Evolutionary conservation across 2,329 filamentous ascomycete species (phyloP), one percentile per base, ranked within the genome.

Genomic region (Laburnicola sp.): DNA sequence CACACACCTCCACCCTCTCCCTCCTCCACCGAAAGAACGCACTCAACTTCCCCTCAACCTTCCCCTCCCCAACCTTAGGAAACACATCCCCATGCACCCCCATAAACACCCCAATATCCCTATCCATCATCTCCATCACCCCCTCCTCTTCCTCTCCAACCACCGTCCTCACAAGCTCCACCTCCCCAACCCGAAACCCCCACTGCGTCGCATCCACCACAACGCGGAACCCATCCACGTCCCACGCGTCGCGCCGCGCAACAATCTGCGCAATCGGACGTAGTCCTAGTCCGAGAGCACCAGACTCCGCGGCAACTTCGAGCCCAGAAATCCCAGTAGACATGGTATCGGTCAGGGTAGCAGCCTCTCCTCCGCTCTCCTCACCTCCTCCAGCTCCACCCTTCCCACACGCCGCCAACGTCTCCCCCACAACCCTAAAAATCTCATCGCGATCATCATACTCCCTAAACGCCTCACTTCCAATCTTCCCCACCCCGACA

Each of bases 1-100:
- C 16, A 16, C 16, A 16, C 16, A 16, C 16, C 16, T 16, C 16
- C 35, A 3, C 35, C 23, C 27, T 27, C 25, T 26, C 41, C 23
- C 40, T 23, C 11, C 23, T 10, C 37, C 25, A 43, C 11, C 11
- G 28, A 30, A 45, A 42, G 6, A 11, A 48, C 21, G 43, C 34
- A 28, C 34, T 37, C 28, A 50, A 35, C 38, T 47, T 50, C 3
- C 39, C 50, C 34, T 39, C 31, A 10, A 39, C 40, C 40, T 16
- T n/a, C 8, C 40, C 40, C 23, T 8, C 26, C 23, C 16, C 16
- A 16, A 16, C 16, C 16, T 16, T 16, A 16, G 40, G 26, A 31
- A 28, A 28, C 4, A 31, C 40, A 28, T 16, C 8, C 26, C 25
- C 16, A 43, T 32, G 28, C 26, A 7, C 40, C n/a, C 9, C 21